phyloP scores from a whole-genome alignment of 108 stramenopile species.

The Bacterosira constricta region DNA sequence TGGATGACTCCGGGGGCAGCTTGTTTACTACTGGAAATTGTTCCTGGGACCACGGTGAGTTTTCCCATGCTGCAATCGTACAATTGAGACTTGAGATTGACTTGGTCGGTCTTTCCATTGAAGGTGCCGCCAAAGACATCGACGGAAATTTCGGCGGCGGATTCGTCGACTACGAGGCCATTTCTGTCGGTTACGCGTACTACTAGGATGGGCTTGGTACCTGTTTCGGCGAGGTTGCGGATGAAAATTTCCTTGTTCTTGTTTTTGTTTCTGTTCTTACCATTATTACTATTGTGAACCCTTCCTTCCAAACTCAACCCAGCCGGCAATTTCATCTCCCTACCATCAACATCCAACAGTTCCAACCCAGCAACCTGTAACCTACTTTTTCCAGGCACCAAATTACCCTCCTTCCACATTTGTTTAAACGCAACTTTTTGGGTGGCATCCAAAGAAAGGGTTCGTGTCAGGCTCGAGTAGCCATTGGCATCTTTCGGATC shows the following conservation, averaged over 20 bases:
- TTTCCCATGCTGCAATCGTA: slow-evolving; percentile 31
- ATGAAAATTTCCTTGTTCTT: too few species aligned
- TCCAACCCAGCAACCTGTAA: background rate
- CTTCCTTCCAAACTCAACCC: too few species aligned
- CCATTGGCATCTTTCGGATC: background rate
- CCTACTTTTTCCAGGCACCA: background rate
- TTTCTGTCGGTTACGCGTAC: slow-evolving; percentile 24
- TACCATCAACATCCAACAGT: too few species aligned
- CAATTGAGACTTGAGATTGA: slow-evolving; percentile 38
- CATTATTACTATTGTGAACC: too few species aligned
- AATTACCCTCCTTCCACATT: slow-evolving; percentile 3
- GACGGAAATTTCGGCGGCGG: slow-evolving; percentile 20
- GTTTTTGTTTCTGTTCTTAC: too few species aligned
- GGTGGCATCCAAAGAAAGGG: background rate
- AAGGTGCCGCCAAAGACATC: slow-evolving; percentile 37
- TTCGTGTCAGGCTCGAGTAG: background rate
- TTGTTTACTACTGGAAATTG: too few species aligned
- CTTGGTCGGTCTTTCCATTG: too few species aligned
- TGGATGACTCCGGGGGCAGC: slow-evolving; percentile 44
- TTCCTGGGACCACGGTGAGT: slow-evolving; percentile 4
- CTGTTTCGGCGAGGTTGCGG: too few species aligned
- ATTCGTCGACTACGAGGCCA: background rate
- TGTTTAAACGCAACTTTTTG: background rate
- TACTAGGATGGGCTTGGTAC: background rate
- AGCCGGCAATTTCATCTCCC: too few species aligned